Conservation (phyloP, 768 basidiomycete species). For the Psilocybe cyanescens region DNA sequence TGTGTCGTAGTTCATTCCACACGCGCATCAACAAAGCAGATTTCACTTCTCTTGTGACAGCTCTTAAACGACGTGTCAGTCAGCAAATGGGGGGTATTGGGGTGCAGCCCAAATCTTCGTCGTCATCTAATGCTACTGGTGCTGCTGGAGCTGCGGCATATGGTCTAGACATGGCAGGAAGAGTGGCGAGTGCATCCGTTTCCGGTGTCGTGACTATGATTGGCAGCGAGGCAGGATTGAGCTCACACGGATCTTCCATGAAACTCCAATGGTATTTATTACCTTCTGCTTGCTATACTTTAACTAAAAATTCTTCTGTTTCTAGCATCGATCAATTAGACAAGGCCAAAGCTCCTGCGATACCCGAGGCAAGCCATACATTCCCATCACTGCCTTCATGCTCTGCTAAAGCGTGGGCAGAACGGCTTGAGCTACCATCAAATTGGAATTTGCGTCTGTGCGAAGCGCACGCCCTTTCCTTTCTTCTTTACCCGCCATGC, state of each 20-base stretch:
- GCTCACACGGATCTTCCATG: constrained; percentile 76
- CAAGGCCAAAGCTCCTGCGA: constrained; percentile 92
- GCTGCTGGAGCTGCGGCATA: constrained; percentile 47
- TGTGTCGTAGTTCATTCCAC: too few species aligned
- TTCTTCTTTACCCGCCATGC: background rate
- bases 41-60: constrained; percentile 76
- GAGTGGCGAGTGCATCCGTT: constrained; percentile 85
- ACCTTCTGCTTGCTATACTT: constrained; percentile 18
- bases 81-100: constrained; percentile 81
- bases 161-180: constrained; percentile 76
- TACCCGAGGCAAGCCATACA: constrained; percentile 89
- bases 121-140: constrained; percentile 21
- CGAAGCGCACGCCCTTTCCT: constrained; percentile 49
- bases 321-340: constrained; percentile 95
- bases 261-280: constrained; percentile 81
- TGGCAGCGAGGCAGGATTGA: constrained; percentile 63
- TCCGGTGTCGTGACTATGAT: constrained; percentile 90
- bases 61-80: constrained; percentile 78
- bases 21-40: too few species aligned
- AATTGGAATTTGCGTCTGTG: constrained; percentile 74
- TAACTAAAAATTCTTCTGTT: too few species aligned
- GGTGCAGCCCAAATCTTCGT: constrained; percentile 39
- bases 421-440: constrained; percentile 64
- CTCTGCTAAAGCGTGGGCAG: constrained; percentile 67
- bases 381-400: constrained; percentile 77